phyloP scores from a whole-genome alignment of 176 grass and related monocot genomes.

The Elaeis guineensis region DNA sequence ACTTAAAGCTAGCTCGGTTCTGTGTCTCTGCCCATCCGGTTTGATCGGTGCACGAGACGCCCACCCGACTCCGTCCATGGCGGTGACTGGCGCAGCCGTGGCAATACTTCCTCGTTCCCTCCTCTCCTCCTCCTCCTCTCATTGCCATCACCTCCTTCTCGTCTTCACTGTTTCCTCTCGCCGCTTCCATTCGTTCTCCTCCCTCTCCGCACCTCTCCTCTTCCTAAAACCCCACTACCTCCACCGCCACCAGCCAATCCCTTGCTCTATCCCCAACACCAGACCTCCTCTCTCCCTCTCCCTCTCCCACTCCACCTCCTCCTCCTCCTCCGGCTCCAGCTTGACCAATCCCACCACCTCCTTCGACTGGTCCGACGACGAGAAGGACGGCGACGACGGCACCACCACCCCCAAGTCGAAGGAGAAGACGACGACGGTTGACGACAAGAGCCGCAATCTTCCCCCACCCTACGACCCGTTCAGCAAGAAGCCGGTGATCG shows the following conservation, averaged over 20 bases:
- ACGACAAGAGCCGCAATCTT: constrained; percentile 17
- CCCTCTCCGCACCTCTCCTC: no score
- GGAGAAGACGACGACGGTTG: not conserved
- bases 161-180: no score
- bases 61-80: no score
- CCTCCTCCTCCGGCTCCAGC: not conserved
- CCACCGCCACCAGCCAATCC: constrained; percentile 3
- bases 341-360: constrained; percentile 61
- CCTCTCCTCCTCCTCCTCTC: no score
- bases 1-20: no score
- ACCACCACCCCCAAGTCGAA: constrained; percentile 1
- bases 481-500: constrained; percentile 42
- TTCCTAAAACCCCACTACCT: not conserved
- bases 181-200: no score
- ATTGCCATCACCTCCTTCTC: no score
- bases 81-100: no score
- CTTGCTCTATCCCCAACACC: no score
- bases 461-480: constrained; percentile 81
- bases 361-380: constrained; percentile 81
- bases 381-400: constrained; percentile 27
- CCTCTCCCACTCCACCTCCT: not conserved
- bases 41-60: no score
- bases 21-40: no score
- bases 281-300: not conserved
- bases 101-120: no score